Evolutionary conservation across 169 alveolate species (phyloP).

Genomic region (Plasmodium berghei): DNA sequence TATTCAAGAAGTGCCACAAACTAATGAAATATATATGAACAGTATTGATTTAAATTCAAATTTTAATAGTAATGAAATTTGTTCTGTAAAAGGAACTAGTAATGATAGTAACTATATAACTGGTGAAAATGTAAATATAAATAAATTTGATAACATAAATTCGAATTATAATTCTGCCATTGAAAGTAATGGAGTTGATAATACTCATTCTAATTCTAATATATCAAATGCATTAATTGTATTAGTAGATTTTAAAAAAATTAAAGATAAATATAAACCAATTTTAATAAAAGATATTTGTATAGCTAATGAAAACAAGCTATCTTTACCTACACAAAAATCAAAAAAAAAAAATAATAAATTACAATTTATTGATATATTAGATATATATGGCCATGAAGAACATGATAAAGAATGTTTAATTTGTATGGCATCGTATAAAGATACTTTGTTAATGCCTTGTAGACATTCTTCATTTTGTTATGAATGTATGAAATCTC

Average conservation of each 20-base stretch:
- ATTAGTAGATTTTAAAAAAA: conserved; percentile 43
- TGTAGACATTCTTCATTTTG: conserved; percentile 87
- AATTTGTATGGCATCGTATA: conserved; percentile 81
- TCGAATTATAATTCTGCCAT: too few species aligned
- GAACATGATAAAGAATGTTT: conserved; percentile 83
- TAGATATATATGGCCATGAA: conserved; percentile 71
- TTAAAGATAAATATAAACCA: conserved; percentile 56
- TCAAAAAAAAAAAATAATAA: conserved; percentile 3
- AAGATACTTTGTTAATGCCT: conserved; percentile 85
- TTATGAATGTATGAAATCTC: conserved; percentile 80
- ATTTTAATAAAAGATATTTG: conserved; percentile 43
- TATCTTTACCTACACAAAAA: not conserved
- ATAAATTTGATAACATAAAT: not conserved
- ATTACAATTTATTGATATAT: conserved; percentile 29
- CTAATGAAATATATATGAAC: not conserved
- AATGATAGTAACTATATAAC: not conserved
- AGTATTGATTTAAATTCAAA: not conserved
- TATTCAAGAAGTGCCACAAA: conserved; percentile 5
- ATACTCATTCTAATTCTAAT: too few species aligned
- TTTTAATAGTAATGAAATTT: not conserved
- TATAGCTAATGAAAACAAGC: conserved; percentile 2
- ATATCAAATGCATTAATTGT: conserved; percentile 27
- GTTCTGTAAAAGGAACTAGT: not conserved
- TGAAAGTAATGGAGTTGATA: not conserved
- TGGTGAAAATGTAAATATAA: not conserved